Conservation (phyloP, 2,329 filamentous ascomycete genomes). For the Alternaria panax region DNA sequence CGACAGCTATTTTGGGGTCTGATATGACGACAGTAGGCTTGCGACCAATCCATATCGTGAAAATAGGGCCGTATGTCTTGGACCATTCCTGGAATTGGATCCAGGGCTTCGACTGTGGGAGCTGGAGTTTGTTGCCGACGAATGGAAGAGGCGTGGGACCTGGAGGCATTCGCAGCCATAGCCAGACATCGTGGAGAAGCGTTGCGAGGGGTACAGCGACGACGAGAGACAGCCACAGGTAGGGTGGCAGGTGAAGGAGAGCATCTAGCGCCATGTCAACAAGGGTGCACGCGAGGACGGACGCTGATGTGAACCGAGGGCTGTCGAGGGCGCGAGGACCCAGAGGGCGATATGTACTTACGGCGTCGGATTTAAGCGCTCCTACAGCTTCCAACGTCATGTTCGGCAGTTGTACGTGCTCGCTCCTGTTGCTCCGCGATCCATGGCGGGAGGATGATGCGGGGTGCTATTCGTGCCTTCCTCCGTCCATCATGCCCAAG, state of each 20-base stretch:
- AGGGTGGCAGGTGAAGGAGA: slow-evolving; percentile 24
- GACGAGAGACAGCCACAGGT: slow-evolving; percentile 38
- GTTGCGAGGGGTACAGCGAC: slow-evolving; percentile 34
- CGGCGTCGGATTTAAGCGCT: slow-evolving; percentile 5
- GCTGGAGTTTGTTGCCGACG: slow-evolving; percentile 49
- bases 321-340: background rate
- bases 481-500: background rate
- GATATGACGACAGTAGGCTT: slow-evolving; percentile 56
- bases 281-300: background rate
- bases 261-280: slow-evolving; percentile 39
- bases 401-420: slow-evolving; percentile 32
- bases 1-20: slow-evolving; percentile 54
- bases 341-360: slow-evolving; percentile 3
- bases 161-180: slow-evolving; percentile 53
- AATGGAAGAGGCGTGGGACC: slow-evolving; percentile 58
- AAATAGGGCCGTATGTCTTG: slow-evolving; percentile 56
- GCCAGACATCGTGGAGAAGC: slow-evolving; percentile 38
- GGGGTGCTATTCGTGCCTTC: slow-evolving; percentile 15
- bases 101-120: slow-evolving; percentile 45
- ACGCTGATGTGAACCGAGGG: background rate
- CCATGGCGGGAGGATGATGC: slow-evolving; percentile 11
- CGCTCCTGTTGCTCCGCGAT: slow-evolving; percentile 23
- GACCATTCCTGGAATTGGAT: slow-evolving; percentile 55
- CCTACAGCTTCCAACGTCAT: slow-evolving; percentile 11
- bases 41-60: slow-evolving; percentile 59